Evolutionary conservation across 371 early-diverging fungal genomes (phyloP), one percentile per base, ranked within the genome.

Genomic region (Quaeritorhiza haematococci): DNA sequence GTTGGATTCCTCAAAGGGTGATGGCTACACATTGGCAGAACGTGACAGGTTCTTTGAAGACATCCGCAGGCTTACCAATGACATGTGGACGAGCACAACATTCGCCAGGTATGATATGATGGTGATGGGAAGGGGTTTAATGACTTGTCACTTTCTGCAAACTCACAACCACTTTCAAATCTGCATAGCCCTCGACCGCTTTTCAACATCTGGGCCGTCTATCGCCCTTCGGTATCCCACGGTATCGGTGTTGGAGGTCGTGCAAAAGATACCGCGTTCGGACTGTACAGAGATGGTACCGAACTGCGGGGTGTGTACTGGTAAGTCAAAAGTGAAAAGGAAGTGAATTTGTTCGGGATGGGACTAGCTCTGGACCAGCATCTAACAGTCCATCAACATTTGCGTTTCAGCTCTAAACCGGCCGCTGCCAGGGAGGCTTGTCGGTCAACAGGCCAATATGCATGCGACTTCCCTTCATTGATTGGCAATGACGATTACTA

Each of bases 191-290:
- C 62, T 21, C 33, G 73, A 33, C 84, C 84, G 4, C 58, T 84
- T 13, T 74, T 78, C 56, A 84, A 84, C 62, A 66, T 84, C 41
- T 79, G 82, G 74, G 84, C 76, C 0, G 56, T 84, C 10, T 80
- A 68, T 62, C 61, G 58, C 26, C 74, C 75, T 0, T 68, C 71
- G 42, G 56, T 51, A 30, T 80, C 82, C 52, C 58, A 63, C 35
- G 84, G 84, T 17, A 82, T 84, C 27, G 82, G 82, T 6, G 61
- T 59, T 44, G 68, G 72, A 26, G 80, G 81, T 1, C 53, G 60
- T 17, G 71, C 79, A 49, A 73, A 68, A 43, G 63, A 80, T 53
- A 84, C 82, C 10, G 63, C 74, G 33, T 84, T 84, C 63, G 74
- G 74, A 2, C 68, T 84, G 33, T 81, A 78, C 55, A 56, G 84